Base-by-base conservation (phyloP, 305 asterid genomes). In the Fraxinus angustifolia region DNA sequence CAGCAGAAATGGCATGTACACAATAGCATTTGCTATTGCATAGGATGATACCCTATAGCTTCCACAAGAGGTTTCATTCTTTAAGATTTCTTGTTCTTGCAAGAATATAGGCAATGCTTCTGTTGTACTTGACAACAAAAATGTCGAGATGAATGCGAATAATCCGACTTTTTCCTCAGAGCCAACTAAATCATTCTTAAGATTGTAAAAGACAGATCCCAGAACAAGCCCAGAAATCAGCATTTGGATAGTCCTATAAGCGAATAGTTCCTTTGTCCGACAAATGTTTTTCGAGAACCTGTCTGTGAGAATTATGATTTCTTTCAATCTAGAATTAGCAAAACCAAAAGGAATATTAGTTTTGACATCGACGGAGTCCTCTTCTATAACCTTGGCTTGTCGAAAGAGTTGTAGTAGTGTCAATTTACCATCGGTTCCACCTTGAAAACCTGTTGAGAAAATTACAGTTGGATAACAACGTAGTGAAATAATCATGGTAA, bases 81-180 rank as follows among this genome's bases (percentile, higher is more conserved):
- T 91, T 21, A 95, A 88, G 2, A 95, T 93, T 75, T 95, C 99
- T 87, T 84, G 89, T 82, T 95, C 99, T 78, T 95, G 97, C 73
- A 95, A 82, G 93, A 95, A 95, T n/a, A 95, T 90, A 7, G 99
- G 99, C 6, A 95, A 86, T 8, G 97, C 98, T 74, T 95, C 99
- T 0, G 92, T 91, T 0, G 98, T 95, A 84, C 90, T 92, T 12
- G 99, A 89, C 8, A 95, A 83, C 12, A 95, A 78, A 53, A 91
- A 93, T 0, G 99, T 91, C 45, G 94, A 31, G 53, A 95, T 82
- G 89, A 95, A 95, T 4, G 99, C 99, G 34, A 95, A 94, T 5
- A 92, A 68, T 1, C 99, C 99, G 0, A 94, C 97, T 80, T 93
- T 84, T 79, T 93, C 99, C 75, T 84, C 88, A 0, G 94, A 89